Conservation (phyloP, 2,329 filamentous ascomycete genomes). For the Trichophyton equinum region DNA sequence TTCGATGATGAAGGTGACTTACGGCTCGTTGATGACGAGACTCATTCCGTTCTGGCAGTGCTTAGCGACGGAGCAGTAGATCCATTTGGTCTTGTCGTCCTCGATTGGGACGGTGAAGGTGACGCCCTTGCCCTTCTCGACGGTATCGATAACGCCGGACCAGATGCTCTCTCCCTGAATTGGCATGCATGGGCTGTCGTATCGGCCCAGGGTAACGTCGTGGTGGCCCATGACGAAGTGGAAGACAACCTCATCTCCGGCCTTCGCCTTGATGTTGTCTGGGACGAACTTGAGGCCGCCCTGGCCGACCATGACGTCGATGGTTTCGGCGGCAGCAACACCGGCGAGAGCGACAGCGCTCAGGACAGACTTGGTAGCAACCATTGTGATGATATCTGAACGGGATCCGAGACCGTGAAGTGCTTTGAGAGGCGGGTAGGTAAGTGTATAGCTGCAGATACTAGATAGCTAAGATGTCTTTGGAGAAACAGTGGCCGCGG, state of each 20-base stretch:
- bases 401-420: background rate
- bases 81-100: conserved; percentile 36
- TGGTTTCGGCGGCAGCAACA: conserved; percentile 5
- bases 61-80: conserved; percentile 39
- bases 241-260: conserved; percentile 10
- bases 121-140: conserved; percentile 4
- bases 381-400: background rate
- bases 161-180: conserved; percentile 6
- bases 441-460: background rate
- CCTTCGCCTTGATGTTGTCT: conserved; percentile 5
- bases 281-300: conserved; percentile 7
- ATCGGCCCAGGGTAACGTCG: conserved; percentile 8
- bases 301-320: conserved; percentile 10
- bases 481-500: background rate
- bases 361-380: conserved; percentile 2
- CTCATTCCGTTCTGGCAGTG: conserved; percentile 43
- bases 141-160: conserved; percentile 11
- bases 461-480: background rate
- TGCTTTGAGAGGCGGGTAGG: background rate
- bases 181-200: conserved; percentile 7
- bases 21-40: conserved; percentile 41
- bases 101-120: conserved; percentile 37
- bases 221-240: conserved; percentile 10
- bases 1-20: conserved; percentile 1
- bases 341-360: conserved; percentile 2